A percentile compares a stretch with the other conserved stretches of the same genome.
These are phyloP conservation scores for Xylaria nigripes DNA, from an alignment of 495 filamentous ascomycete species.

Conservation along the genomic window DNA sequence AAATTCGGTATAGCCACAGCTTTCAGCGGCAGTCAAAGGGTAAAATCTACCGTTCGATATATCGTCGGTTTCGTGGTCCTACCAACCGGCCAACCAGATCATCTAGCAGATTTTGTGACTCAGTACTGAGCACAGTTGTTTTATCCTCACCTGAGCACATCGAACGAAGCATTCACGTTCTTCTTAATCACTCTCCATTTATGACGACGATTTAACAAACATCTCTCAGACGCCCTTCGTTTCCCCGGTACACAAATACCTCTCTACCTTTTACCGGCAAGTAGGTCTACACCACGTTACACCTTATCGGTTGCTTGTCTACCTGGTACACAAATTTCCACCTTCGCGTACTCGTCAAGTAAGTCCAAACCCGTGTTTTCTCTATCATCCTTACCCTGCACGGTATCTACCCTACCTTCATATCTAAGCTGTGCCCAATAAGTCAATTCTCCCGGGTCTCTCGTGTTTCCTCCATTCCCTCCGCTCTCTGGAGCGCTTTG, in stretches of 20 bases:
- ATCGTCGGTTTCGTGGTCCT: neutral
- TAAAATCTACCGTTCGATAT: conserved; percentile 2
- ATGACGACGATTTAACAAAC: neutral
- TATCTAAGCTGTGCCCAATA: neutral
- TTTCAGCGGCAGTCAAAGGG: neutral
- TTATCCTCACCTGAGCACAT: neutral
- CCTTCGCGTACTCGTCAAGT: neutral
- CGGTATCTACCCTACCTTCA: neutral
- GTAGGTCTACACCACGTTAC: conserved; percentile 1
- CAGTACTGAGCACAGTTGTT: neutral
- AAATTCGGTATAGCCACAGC: neutral
- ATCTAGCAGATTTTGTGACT: neutral
- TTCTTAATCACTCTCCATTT: neutral
- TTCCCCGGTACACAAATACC: neutral
- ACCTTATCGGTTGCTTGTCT: neutral
- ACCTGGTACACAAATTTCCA: neutral
- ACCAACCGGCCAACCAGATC: neutral
- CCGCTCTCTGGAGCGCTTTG: neutral
- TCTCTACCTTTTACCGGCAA: neutral
- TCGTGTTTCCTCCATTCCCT: neutral
- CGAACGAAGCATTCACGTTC: neutral
- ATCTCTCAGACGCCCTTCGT: neutral
- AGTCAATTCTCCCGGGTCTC: neutral
- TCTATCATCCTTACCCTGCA: neutral
- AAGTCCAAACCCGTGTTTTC: neutral